Base-by-base conservation (phyloP, 169 alveolate genomes). In the Cryptosporidium viatorum region DNA sequence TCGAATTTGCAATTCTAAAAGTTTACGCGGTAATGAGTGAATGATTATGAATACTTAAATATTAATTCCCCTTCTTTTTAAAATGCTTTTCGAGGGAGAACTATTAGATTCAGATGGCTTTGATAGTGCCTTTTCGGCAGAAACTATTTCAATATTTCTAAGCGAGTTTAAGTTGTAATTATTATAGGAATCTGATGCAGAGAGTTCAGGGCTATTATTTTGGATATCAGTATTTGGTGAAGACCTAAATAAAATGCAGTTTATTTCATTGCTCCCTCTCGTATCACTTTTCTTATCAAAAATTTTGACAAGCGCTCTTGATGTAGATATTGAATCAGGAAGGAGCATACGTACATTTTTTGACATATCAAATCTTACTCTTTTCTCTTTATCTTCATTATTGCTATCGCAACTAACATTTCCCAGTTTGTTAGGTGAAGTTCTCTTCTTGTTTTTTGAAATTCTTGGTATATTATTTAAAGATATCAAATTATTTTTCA, bases 291-390 rank as follows among this genome's bases (percentile, higher is more conserved):
- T 62, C 37, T 80, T 80, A 37, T 80, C 89, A 62, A 80, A 80
- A 23, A 80, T 62, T 65, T 59, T 80, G 23, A 80, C 48, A 16
- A 80, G 75, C 3, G 67, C 89, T 48, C 52, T 80, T 2, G 89
- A 80, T 29, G 89, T 80, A 31, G 89, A 59, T 16, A 80, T 62
- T 1, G 89, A 80, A 31, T 80, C 89, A 8, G 89, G 89, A 26
- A 80, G 68, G 9, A 80, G 68, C 89, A 80, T 80, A 29, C 89
- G 73, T 18, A 67, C 65, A 65, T 80, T 80, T n/a, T 80, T 59
- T 0, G 89, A 80, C 89, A 80, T 80, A 21, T 80, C 89, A 80
- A 80, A 80, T 45, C 89, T 37, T 9, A 80, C 89, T 65, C 62
- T 70, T 43, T 80, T 80, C 45, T 33, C 26, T 9, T 37, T 35